Evolutionary conservation across 2,329 filamentous ascomycete species (phyloP), one percentile per base, ranked within the genome.

Genomic region (Lecanicillium sp.): DNA sequence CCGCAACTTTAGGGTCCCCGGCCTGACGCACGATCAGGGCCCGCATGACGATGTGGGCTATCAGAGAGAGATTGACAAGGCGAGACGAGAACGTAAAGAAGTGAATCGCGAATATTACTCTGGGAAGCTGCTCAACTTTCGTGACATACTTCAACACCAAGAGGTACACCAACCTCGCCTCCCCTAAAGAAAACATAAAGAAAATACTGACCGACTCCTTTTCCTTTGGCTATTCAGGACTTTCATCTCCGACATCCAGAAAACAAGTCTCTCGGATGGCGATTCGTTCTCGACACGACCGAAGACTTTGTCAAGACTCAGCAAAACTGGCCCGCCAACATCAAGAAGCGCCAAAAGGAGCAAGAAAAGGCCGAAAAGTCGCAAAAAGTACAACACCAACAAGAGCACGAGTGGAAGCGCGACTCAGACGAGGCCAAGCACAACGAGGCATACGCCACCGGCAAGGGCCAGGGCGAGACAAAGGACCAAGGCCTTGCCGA

Each of bases 251-350:
- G 55, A 1, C 53, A 63, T 32, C 66, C 67, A 0, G 58, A 65
- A 14, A 59, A 65, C 22, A 60, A 63, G 38, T 64, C 67, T 4
- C 37, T 59, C 4, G 64, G 66, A 7, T 73, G 70, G 69, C 55
- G 70, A 27, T 71, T 66, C 45, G 65, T 72, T 9, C 51, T 74
- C 1, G 56, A 71, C 27, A 57, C 59, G 9, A 66, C 65, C 0
- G 69, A 74, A 41, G 59, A 68, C 36, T 68, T 61, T 52, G 57
- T 73, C 40, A 73, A 70, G 50, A 59, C 67, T 28, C 47, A 59
- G 7, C 57, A 73, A 43, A 48, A 59, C 2, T 74, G 69, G 69
- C 68, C 67, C 1, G 60, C 62, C 0, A 74, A 74, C 45, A 45
- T 50, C 18, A 47, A 57, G 41, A 53, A 55, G 4, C 14, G 29